A percentile compares a stretch with the other conserved stretches of the same genome.
These are phyloP conservation scores for Lophium mytilinum DNA, from an alignment of 495 filamentous ascomycete genomes.

Conservation along the genomic window DNA sequence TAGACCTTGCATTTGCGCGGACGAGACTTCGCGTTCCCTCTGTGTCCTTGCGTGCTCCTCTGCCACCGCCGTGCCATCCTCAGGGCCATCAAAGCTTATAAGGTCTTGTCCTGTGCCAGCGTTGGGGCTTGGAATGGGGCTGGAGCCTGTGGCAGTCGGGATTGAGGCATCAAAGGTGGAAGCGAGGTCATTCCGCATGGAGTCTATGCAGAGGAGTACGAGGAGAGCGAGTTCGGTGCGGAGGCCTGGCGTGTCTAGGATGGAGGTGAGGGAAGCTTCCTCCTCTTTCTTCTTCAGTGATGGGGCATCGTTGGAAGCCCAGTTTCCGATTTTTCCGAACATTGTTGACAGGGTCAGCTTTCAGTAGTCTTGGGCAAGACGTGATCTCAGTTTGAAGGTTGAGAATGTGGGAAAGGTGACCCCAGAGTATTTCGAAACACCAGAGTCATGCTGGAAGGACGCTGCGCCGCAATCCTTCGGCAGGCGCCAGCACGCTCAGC, in stretches of 20 bases:
- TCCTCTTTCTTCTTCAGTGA: conserved; percentile 17
- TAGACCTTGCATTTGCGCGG: conserved; percentile 22
- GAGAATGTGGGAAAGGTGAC: too few species aligned
- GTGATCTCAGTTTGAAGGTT: too few species aligned
- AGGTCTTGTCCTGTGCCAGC: conserved; percentile 7
- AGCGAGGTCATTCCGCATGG: conserved; percentile 30
- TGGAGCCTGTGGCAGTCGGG: conserved; percentile 9
- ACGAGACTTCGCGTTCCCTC: conserved; percentile 16
- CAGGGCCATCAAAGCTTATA: conserved; percentile 21
- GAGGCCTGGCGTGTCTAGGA: conserved; percentile 31
- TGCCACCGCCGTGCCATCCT: conserved; percentile 25
- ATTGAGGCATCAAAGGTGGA: conserved; percentile 34
- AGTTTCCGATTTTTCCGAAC: conserved; percentile 15
- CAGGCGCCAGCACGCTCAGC: too few species aligned
- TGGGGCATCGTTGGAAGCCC: neutral
- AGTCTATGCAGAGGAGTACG: conserved; percentile 33
- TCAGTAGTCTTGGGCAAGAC: too few species aligned
- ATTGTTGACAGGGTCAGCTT: neutral
- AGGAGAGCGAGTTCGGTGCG: conserved; percentile 33
- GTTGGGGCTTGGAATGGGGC: conserved; percentile 9
- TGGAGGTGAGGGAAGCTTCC: conserved; percentile 29
- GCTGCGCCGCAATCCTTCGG: too few species aligned
- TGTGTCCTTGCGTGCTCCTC: conserved; percentile 18
- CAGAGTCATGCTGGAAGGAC: too few species aligned
- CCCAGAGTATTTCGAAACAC: too few species aligned